Percentiles rank a stretch among this genome's conserved stretches.
These are phyloP conservation scores for Hypholoma fasciculare DNA, from an alignment of 768 basidiomycete genomes.

Conservation along the genomic window DNA sequence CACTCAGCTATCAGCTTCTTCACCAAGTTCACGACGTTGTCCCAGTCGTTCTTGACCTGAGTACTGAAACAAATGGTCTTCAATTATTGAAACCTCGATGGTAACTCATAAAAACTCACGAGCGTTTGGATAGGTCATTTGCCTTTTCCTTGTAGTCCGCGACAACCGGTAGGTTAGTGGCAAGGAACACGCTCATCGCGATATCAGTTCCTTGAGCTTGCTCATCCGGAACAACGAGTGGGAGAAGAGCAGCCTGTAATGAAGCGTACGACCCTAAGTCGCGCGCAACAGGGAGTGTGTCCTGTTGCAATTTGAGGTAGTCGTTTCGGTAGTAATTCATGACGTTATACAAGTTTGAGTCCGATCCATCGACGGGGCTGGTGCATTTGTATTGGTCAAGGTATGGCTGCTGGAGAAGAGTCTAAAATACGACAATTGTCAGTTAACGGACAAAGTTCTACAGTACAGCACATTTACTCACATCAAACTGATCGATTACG, in stretches of 20 bases:
- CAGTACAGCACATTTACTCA: neutral
- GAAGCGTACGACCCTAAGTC: neutral
- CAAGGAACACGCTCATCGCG: neutral
- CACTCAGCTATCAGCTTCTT: neutral
- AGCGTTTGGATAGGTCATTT: neutral
- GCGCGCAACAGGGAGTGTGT: neutral
- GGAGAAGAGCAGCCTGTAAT: neutral
- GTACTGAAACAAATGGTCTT: neutral
- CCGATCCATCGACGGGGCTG: neutral
- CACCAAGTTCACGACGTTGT: neutral
- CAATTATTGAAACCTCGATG: too few relatives aligned
- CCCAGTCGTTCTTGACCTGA: conserved; percentile 2
- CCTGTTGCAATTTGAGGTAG: neutral
- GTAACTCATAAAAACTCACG: neutral
- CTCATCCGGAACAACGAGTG: neutral
- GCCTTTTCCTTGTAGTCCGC: neutral
- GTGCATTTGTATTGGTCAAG: conserved; percentile 1
- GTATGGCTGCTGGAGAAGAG: neutral
- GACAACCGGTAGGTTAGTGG: neutral
- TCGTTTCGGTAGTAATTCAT: neutral
- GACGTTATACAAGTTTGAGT: neutral
- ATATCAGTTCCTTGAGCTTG: neutral
- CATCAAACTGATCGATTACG: neutral
- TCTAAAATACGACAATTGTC: neutral
- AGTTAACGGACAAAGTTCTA: neutral